These are phyloP conservation scores for Dioscorea dumetorum DNA, from an alignment of 106 monocot genomes.

Conservation along the genomic window DNA sequence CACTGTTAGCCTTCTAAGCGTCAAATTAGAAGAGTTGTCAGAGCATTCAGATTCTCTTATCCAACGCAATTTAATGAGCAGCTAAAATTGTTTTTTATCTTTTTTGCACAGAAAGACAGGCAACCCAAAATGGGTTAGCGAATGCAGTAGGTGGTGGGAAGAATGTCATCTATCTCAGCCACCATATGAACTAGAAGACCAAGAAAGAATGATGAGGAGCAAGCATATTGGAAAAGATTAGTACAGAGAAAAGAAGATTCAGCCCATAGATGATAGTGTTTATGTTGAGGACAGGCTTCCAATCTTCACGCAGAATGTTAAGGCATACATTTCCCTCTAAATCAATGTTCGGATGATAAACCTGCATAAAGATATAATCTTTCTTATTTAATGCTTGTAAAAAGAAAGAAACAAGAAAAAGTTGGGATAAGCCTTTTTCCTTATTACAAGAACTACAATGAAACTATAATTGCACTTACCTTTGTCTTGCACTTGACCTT, in stretches of 20 bases:
- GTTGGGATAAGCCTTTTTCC: too few species aligned
- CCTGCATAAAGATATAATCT: constrained; percentile 27
- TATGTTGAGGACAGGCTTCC: constrained; percentile 96
- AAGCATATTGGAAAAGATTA: neutral
- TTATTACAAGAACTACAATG: too few species aligned
- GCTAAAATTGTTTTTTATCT: too few species aligned
- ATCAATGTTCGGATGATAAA: constrained; percentile 96
- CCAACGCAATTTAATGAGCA: too few species aligned
- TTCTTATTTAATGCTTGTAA: neutral
- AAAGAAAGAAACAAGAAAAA: too few species aligned
- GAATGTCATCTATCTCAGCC: neutral
- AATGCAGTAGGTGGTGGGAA: too few species aligned
- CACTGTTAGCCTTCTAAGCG: too few species aligned
- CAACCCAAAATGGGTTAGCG: too few species aligned
- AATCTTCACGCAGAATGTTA: constrained; percentile 93
- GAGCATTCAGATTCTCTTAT: too few species aligned
- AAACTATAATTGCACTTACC: constrained; percentile 22
- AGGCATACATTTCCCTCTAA: constrained; percentile 98
- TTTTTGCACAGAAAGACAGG: too few species aligned
- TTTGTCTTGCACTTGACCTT: constrained; percentile 99
- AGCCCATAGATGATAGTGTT: constrained; percentile 91
- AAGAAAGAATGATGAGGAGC: too few species aligned
- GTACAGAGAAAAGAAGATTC: constrained; percentile 86
- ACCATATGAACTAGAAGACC: neutral
- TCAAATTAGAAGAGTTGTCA: too few species aligned